phyloP scores from a whole-genome alignment of 2,329 filamentous ascomycete species.

The Sporothrix globosa region DNA sequence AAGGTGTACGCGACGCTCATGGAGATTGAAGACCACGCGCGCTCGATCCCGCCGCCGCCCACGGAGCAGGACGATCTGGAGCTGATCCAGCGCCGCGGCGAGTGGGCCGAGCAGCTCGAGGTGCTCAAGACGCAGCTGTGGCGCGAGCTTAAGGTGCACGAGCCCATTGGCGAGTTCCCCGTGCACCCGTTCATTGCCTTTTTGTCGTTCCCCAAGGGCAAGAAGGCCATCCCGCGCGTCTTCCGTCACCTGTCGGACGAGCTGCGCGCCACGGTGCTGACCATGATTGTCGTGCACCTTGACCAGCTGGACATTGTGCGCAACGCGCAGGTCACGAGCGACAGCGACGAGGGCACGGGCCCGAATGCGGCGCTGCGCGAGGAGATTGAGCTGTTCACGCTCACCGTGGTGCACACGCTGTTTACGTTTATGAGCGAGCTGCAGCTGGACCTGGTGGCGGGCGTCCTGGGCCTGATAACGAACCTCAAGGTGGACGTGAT shows the following conservation, averaged over 20 bases:
- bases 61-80: constrained; percentile 68
- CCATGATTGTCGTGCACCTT: constrained; percentile 92
- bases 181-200: constrained; percentile 95
- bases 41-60: constrained; percentile 68
- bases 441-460: constrained; percentile 86
- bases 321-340: constrained; percentile 72
- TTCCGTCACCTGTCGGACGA: constrained; percentile 92
- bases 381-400: constrained; percentile 87
- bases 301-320: constrained; percentile 90
- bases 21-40: constrained; percentile 91
- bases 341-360: constrained; percentile 48
- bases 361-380: constrained; percentile 80
- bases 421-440: constrained; percentile 91
- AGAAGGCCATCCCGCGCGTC: constrained; percentile 91
- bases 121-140: constrained; percentile 80
- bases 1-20: constrained; percentile 85
- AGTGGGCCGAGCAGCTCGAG: constrained; percentile 74
- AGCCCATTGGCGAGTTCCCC: constrained; percentile 77
- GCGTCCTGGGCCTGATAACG: constrained; percentile 81
- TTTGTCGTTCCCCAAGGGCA: constrained; percentile 91
- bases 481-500: constrained; percentile 83
- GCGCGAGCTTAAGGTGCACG: constrained; percentile 86
- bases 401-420: constrained; percentile 84
- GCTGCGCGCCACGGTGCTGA: constrained; percentile 91
- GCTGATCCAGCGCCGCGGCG: constrained; percentile 71